Conservation (phyloP, 1,284 basidiomycete genomes). For the Puccinia novopanici region DNA sequence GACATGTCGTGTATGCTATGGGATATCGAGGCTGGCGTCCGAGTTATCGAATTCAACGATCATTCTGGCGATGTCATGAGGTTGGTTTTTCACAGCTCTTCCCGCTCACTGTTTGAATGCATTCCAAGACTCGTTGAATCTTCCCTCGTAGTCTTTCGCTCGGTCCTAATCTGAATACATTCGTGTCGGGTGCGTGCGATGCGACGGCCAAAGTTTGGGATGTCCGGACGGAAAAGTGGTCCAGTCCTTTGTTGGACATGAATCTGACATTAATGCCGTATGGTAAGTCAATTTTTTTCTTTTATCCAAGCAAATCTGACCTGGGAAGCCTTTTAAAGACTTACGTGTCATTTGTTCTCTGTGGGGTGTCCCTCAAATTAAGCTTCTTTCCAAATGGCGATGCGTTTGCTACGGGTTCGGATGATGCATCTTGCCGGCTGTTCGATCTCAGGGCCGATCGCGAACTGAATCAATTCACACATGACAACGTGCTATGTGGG, state of each 20-base stretch:
- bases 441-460: slow-evolving; percentile 97
- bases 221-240: slow-evolving; percentile 91
- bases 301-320: slow-evolving; percentile 1
- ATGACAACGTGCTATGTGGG: slow-evolving; percentile 97
- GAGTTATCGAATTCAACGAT: slow-evolving; percentile 95
- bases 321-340: background rate
- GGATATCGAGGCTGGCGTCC: slow-evolving; percentile 95
- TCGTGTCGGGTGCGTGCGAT: slow-evolving; percentile 97
- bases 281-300: slow-evolving; percentile 67
- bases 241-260: slow-evolving; percentile 97
- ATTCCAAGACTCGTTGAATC: background rate
- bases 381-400: slow-evolving; percentile 99
- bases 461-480: slow-evolving; percentile 92
- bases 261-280: slow-evolving; percentile 98
- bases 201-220: slow-evolving; percentile 98
- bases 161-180: slow-evolving; percentile 88
- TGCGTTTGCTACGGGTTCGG: slow-evolving; percentile 96
- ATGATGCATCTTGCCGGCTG: slow-evolving; percentile 95
- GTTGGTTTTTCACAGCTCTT: slow-evolving; percentile 62
- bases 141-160: slow-evolving; percentile 74
- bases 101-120: background rate
- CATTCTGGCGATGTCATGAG: slow-evolving; percentile 99
- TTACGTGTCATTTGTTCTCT: background rate
- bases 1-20: slow-evolving; percentile 99
- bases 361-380: background rate